Base-by-base conservation (phyloP, 345 rosid species). In the Arabidopsis suecica region DNA sequence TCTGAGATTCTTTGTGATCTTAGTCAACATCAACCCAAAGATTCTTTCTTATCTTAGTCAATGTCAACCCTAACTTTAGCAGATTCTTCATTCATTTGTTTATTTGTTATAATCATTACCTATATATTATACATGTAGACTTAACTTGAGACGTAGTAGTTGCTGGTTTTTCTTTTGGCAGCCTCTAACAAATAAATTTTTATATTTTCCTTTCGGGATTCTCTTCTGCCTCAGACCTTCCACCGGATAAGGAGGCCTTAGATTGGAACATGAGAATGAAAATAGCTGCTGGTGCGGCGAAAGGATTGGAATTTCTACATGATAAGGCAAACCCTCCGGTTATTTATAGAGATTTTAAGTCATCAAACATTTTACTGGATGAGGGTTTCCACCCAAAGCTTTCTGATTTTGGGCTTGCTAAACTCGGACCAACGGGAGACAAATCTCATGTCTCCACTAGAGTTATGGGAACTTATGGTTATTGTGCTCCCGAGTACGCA, bases 401-500 rank as follows among this genome's bases (percentile, higher is more conserved):
- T 55, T 95, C 99, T 49, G 99, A 95, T 83, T 95, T 95, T 49
- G 99, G 99, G 13, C 92, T 95, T 22, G 98, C 99, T 44, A 95
- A 95, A 83, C 96, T 95, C 9, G 99, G 99, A 61, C 99, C 99
- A 40, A 86, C 88, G 5, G 99, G 98, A 61, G 99, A 95, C 82
- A 92, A 95, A 69, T 95, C 99, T 6, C 99, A 92, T 73, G 98
- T 95, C 76, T 95, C 99, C 69, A 95, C 99, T 61, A 87, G 99
- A 81, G 99, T 96, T 48, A 96, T 93, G 99, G 99, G 98, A 22
- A 96, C 99, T 25, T 96, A 96, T 62, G 99, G 99, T 34, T 93
- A 96, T 61, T 96, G 99, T 84, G 99, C 99, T 77, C 99, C 98
- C 1, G 98, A 96, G 78, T 96, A 96, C 54, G 98, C 99, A 79